Percentiles rank a stretch among this genome's conserved stretches.
Evolutionary conservation across 352 stramenopile species (phyloP).

Genomic region (Pythium vanterpoolii): DNA sequence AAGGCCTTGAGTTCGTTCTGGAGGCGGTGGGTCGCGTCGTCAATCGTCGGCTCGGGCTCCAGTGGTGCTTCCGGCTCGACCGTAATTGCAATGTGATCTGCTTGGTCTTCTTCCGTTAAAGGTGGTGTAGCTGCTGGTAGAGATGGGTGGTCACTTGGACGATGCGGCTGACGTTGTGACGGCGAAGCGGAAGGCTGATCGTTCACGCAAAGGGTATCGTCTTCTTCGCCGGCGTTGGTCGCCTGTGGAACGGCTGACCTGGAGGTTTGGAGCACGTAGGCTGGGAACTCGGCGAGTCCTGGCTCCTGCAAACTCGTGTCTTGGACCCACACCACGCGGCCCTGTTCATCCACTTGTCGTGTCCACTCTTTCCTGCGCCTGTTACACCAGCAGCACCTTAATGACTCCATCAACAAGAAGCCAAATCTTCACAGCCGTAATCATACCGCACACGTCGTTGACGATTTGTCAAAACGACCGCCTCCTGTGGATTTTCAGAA

Average conservation of each 20-base stretch:
- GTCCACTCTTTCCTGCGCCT: conserved; percentile 19
- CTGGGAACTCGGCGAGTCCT: background rate
- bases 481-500: background rate
- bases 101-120: background rate
- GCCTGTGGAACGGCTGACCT: background rate
- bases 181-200: background rate
- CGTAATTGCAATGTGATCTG: background rate
- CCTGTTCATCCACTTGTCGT: background rate
- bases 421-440: background rate
- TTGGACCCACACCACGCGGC: conserved; percentile 11
- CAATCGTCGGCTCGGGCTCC: background rate
- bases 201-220: background rate
- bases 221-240: background rate
- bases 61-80: background rate
- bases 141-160: background rate
- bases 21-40: background rate
- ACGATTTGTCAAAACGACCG: background rate
- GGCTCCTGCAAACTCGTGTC: background rate
- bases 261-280: conserved; percentile 7
- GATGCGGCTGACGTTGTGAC: background rate
- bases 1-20: background rate
- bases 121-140: background rate
- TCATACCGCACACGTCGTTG: conserved; percentile 11
- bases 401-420: background rate
- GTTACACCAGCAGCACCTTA: background rate